phyloP scores from a whole-genome alignment of 2,329 filamentous ascomycete genomes.

The Aspergillus sp. region DNA sequence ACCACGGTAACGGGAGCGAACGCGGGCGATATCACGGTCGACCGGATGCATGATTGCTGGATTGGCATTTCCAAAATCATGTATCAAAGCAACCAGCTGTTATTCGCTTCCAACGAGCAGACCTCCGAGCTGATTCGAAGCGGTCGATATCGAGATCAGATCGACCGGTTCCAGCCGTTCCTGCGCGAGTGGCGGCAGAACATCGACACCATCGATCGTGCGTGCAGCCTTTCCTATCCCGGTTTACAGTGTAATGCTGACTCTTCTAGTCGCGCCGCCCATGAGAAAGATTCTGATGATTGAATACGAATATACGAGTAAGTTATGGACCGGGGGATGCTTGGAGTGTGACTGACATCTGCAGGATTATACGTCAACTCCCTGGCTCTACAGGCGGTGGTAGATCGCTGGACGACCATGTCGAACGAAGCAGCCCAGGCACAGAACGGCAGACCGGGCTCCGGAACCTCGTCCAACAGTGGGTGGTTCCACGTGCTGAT shows the following conservation, averaged over 20 bases:
- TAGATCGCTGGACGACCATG: conserved; percentile 84
- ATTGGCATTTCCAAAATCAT: conserved; percentile 89
- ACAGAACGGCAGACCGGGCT: conserved; percentile 23
- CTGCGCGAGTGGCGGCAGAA: conserved; percentile 75
- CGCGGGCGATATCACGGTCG: conserved; percentile 42
- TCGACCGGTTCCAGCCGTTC: conserved; percentile 78
- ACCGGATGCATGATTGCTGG: conserved; percentile 77
- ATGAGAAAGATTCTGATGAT: conserved; percentile 79
- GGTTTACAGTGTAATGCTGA: not conserved
- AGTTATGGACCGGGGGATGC: conserved; percentile 17
- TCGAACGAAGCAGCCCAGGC: conserved; percentile 37
- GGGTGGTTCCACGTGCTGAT: conserved; percentile 40
- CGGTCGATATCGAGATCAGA: conserved; percentile 75
- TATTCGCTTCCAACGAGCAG: conserved; percentile 83
- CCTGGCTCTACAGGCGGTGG: conserved; percentile 86
- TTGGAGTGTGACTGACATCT: conserved; percentile 13
- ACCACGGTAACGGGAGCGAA: conserved; percentile 26
- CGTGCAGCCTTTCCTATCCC: conserved; percentile 13
- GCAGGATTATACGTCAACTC: conserved; percentile 80
- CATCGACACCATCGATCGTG: conserved; percentile 70
- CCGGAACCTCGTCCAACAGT: conserved; percentile 28
- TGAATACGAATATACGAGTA: conserved; percentile 91
- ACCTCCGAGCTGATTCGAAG: conserved; percentile 86
- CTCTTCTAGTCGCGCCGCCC: conserved; percentile 49
- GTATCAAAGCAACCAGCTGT: conserved; percentile 81